A percentile compares a stretch with the other conserved stretches of the same genome.
Conservation (phyloP, 768 basidiomycete genomes). For the Phlebiopsis flavidoalba region DNA sequence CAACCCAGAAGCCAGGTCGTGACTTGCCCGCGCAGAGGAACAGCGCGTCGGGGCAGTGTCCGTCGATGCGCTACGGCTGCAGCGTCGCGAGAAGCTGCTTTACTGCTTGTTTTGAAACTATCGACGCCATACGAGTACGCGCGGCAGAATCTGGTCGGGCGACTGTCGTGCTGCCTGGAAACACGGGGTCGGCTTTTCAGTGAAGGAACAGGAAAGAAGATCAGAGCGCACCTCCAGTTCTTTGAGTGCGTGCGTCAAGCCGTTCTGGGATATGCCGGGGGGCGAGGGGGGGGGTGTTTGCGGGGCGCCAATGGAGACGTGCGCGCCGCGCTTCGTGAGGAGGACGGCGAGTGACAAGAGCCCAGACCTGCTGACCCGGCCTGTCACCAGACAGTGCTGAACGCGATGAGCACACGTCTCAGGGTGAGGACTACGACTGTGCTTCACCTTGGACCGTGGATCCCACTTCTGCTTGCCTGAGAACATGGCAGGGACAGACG, state of each 20-base stretch:
- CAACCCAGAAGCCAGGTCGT: constrained; percentile 71
- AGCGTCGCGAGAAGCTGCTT: constrained; percentile 55
- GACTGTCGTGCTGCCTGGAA: constrained; percentile 45
- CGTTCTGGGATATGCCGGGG: no score
- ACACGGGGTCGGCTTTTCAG: background rate
- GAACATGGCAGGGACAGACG: constrained; percentile 9
- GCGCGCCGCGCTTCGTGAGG: constrained; percentile 64
- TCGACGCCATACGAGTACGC: constrained; percentile 64
- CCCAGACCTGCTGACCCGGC: constrained; percentile 63
- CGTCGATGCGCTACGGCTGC: constrained; percentile 51
- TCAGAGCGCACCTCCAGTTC: constrained; percentile 54
- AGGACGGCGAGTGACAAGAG: constrained; percentile 67
- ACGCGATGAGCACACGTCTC: background rate
- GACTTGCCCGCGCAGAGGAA: constrained; percentile 77
- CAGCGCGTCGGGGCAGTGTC: constrained; percentile 65
- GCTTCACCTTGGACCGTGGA: constrained; percentile 14
- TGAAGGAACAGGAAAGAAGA: background rate
- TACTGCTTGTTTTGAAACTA: constrained; percentile 44
- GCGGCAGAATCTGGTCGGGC: constrained; percentile 56
- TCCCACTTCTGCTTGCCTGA: constrained; percentile 25
- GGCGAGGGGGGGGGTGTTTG: no score
- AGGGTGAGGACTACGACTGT: background rate
- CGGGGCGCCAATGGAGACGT: constrained; percentile 86
- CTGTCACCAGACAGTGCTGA: constrained; percentile 84
- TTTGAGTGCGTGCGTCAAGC: constrained; percentile 52